Evolutionary conservation across 768 basidiomycete species (phyloP), one percentile per base, ranked within the genome.

Genomic region (Cystofilobasidium ferigula): DNA sequence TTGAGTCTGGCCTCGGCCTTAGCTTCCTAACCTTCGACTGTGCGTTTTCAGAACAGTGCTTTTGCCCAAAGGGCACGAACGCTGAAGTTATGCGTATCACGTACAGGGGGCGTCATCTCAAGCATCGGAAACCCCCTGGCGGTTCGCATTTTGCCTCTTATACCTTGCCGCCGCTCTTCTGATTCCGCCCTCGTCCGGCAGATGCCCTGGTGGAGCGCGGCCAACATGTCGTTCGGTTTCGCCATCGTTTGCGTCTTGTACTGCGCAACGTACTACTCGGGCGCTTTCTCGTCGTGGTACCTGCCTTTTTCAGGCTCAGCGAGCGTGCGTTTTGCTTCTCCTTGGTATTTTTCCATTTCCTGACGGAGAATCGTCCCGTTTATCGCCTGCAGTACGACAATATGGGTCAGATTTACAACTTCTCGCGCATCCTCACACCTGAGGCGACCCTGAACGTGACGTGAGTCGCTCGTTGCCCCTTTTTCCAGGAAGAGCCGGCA

Each of bases 131-230:
- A 68, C 43, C 67, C 67, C 0, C 47, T 62, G 6, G 67, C 67
- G 6, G 34, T 36, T 5, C 13, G 35, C 51, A 24, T 30, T 34
- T 35, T 13, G 18, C 4, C 20, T 36, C 8, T 32, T 58, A 6
- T 35, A 14, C n/a, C n/a, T n/a, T n/a, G 3, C 38, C 13, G 38
- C 24, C 26, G 30, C 14, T 18, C 20, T 9, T 8, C 57, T 35
- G 57, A 58, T 40, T 13, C 30, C 26, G 28, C 30, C 12, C 32
- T 35, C 32, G 13, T 22, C 9, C 57, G 9, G 16, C 48, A 53
- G 18, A 68, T 57, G 57, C 67, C 67, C 34, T 62, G 61, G 61
- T 68, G 67, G 67, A 51, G 61, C 2, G 60, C 51, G 24, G 66
- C 66, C 26, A 67, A 67, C 18, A 56, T 61, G 38, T 26, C 53